phyloP scores from a whole-genome alignment of 441 rosid genomes.

The Kokia cookei region DNA sequence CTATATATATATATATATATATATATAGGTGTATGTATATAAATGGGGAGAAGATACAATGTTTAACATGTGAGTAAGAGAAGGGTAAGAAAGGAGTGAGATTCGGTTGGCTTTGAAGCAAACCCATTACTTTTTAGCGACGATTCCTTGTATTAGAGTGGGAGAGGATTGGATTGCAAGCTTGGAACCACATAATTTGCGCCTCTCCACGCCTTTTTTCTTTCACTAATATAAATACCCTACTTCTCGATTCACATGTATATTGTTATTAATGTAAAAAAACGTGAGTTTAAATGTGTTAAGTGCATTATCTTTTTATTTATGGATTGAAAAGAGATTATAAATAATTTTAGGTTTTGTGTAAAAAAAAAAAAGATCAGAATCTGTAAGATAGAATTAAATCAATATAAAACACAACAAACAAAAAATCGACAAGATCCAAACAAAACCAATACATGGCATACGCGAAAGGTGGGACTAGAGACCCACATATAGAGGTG shows the following conservation, averaged over 20 bases:
- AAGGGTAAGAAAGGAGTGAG: slow-evolving; percentile 39
- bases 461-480: too few species aligned
- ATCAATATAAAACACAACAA: too few species aligned
- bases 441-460: too few species aligned
- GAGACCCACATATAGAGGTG: too few species aligned
- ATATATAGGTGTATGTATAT: neutral
- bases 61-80: slow-evolving; percentile 10
- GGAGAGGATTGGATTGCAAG: slow-evolving; percentile 79
- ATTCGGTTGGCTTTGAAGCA: slow-evolving; percentile 83
- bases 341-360: too few species aligned
- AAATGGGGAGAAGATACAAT: slow-evolving; percentile 15
- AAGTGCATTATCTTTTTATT: too few species aligned
- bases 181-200: slow-evolving; percentile 64
- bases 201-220: neutral
- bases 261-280: too few species aligned
- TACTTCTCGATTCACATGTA: too few species aligned
- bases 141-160: slow-evolving; percentile 36
- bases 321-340: fast-evolving
- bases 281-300: fast-evolving
- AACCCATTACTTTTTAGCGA: slow-evolving; percentile 59
- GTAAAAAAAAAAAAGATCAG: too few species aligned
- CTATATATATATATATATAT: slow-evolving; percentile 7
- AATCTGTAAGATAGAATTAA: too few species aligned
- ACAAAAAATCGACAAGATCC: too few species aligned
- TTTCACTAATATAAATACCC: neutral